Percentiles rank a stretch among this genome's conserved stretches.
phyloP scores from a whole-genome alignment of 352 stramenopile species.

The Phytophthora kernoviae region DNA sequence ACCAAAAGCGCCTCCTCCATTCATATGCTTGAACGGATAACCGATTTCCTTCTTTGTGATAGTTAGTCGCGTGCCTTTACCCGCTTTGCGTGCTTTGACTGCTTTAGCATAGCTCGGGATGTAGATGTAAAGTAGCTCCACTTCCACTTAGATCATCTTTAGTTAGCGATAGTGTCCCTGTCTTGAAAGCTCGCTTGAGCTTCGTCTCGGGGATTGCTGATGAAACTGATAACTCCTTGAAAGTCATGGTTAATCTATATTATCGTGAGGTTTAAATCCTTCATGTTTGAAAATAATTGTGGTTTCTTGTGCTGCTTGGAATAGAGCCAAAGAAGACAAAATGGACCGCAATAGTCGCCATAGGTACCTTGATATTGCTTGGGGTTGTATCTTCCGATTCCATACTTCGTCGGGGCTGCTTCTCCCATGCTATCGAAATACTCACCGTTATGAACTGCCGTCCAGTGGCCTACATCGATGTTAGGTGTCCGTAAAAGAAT shows the following conservation, averaged over 20 bases:
- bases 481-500: slow-evolving; percentile 4
- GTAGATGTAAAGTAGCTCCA: slow-evolving; percentile 2
- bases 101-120: slow-evolving; percentile 15
- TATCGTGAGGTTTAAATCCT: background rate
- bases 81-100: background rate
- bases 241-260: slow-evolving; percentile 4
- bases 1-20: background rate
- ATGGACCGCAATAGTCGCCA: too few relatives aligned
- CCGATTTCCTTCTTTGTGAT: background rate
- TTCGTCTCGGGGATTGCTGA: too few relatives aligned
- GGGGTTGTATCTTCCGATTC: slow-evolving; percentile 7
- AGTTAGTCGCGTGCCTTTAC: background rate
- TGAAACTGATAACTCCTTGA: too few relatives aligned
- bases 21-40: background rate
- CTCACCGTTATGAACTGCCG: background rate
- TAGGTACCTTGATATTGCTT: slow-evolving; percentile 8
- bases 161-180: too few relatives aligned
- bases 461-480: slow-evolving; percentile 7
- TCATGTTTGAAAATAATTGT: background rate
- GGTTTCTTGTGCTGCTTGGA: background rate
- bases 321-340: too few relatives aligned
- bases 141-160: slow-evolving; percentile 4
- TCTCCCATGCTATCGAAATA: slow-evolving; percentile 17
- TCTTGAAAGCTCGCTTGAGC: too few relatives aligned
- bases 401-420: slow-evolving; percentile 1